Evolutionary conservation across 176 grass and related monocot species (phyloP).

Genomic region (Rhynchospora pubera): DNA sequence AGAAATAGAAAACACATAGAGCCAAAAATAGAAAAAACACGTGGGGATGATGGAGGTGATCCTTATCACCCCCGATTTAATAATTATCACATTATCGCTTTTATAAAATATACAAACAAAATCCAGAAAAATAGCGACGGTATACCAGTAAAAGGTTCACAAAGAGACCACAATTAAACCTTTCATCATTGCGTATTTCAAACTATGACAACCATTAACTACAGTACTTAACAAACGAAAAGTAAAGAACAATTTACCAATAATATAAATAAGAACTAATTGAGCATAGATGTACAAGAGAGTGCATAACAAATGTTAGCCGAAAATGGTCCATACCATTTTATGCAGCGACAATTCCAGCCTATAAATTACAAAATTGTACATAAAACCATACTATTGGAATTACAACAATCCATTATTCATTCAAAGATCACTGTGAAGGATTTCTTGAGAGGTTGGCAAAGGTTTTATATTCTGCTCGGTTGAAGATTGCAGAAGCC

Average conservation of each 20-base stretch:
- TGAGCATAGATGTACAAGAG: background rate
- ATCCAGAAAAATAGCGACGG: too few species aligned
- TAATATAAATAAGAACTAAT: too few species aligned
- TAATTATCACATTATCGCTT: too few species aligned
- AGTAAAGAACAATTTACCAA: too few species aligned
- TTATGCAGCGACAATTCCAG: background rate
- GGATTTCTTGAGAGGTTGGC: background rate
- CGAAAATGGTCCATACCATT: background rate
- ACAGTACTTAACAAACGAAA: too few species aligned
- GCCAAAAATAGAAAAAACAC: too few species aligned
- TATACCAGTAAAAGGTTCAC: background rate
- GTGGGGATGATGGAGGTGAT: too few species aligned
- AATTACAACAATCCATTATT: background rate
- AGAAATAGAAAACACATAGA: too few species aligned
- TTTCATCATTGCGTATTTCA: background rate
- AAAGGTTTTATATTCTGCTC: background rate
- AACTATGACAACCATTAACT: too few species aligned
- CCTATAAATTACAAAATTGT: slow-evolving; percentile 4
- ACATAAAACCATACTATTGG: background rate
- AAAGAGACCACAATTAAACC: background rate
- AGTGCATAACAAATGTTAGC: background rate
- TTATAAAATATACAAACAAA: too few species aligned
- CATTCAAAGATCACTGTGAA: slow-evolving; percentile 19
- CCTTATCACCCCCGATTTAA: too few species aligned
- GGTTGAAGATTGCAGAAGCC: slow-evolving; percentile 22